Evolutionary conservation across 2,329 filamentous ascomycete genomes (phyloP).

Genomic region (Myotisia sp.): DNA sequence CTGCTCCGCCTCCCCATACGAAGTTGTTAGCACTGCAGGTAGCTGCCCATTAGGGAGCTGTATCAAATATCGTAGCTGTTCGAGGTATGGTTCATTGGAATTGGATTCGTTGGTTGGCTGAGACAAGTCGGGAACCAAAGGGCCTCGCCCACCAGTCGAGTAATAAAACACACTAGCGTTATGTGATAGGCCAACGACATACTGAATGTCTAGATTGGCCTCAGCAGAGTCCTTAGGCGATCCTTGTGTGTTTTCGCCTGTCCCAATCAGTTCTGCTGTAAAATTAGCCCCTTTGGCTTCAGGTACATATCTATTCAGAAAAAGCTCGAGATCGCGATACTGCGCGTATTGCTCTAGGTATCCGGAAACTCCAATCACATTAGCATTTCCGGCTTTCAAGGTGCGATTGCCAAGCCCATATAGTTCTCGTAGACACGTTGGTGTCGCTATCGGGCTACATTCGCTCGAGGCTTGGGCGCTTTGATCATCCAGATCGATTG

Average conservation of each 20-base stretch:
- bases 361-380: constrained; percentile 33
- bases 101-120: constrained; percentile 29
- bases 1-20: constrained; percentile 56
- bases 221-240: constrained; percentile 35
- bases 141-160: constrained; percentile 44
- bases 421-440: constrained; percentile 35
- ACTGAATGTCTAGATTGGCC: constrained; percentile 51
- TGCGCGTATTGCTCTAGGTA: constrained; percentile 41
- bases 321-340: constrained; percentile 41
- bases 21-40: constrained; percentile 52
- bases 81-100: constrained; percentile 53
- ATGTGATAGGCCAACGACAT: constrained; percentile 42
- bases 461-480: constrained; percentile 9
- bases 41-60: constrained; percentile 39
- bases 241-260: constrained; percentile 38
- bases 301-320: constrained; percentile 42
- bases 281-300: constrained; percentile 41
- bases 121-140: constrained; percentile 36
- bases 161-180: constrained; percentile 41
- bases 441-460: constrained; percentile 22
- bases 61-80: constrained; percentile 48
- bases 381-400: constrained; percentile 22
- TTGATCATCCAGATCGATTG: constrained; percentile 27
- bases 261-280: constrained; percentile 42
- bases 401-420: constrained; percentile 35